A percentile compares a stretch with the other conserved stretches of the same genome.
These are phyloP conservation scores for Pseudomonodictys pantanalensis DNA, from an alignment of 495 filamentous ascomycete genomes.

Conservation along the genomic window DNA sequence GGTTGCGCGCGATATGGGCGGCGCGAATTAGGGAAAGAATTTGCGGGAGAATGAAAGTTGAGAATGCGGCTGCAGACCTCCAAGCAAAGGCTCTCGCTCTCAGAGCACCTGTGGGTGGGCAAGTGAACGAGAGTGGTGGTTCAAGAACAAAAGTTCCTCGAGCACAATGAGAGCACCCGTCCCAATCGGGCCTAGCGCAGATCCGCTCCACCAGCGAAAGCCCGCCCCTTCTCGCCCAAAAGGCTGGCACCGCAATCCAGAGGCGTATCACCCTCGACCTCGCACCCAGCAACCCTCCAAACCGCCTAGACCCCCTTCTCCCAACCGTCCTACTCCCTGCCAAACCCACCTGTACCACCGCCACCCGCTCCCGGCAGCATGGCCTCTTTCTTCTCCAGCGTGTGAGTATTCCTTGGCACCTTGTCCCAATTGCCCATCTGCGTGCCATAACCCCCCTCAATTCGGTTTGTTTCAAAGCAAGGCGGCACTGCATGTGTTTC, in stretches of 20 bases:
- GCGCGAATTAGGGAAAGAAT: not conserved
- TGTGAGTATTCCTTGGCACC: slow-evolving; percentile 36
- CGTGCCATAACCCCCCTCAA: slow-evolving; percentile 28
- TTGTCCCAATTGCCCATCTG: slow-evolving; percentile 15
- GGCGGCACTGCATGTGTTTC: slow-evolving; percentile 26
- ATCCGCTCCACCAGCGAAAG: too few species aligned
- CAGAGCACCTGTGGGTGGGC: too few species aligned
- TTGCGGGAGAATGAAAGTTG: not conserved
- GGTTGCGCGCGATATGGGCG: not conserved
- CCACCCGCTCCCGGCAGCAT: slow-evolving; percentile 6
- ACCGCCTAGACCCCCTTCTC: too few species aligned
- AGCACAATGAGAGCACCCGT: too few species aligned
- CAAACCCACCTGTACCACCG: not conserved
- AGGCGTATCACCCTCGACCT: too few species aligned
- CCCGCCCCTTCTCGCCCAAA: too few species aligned
- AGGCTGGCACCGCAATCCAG: too few species aligned
- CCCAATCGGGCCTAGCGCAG: too few species aligned
- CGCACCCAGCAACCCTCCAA: too few species aligned
- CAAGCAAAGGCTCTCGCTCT: too few species aligned
- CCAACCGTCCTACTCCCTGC: not conserved
- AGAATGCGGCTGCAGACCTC: not conserved
- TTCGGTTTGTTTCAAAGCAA: slow-evolving; percentile 28
- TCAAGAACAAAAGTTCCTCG: too few species aligned
- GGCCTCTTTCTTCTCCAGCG: slow-evolving; percentile 38
- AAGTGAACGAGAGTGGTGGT: too few species aligned